Conservation (phyloP, 2,329 filamentous ascomycete genomes). For the Fusarium concolor region DNA sequence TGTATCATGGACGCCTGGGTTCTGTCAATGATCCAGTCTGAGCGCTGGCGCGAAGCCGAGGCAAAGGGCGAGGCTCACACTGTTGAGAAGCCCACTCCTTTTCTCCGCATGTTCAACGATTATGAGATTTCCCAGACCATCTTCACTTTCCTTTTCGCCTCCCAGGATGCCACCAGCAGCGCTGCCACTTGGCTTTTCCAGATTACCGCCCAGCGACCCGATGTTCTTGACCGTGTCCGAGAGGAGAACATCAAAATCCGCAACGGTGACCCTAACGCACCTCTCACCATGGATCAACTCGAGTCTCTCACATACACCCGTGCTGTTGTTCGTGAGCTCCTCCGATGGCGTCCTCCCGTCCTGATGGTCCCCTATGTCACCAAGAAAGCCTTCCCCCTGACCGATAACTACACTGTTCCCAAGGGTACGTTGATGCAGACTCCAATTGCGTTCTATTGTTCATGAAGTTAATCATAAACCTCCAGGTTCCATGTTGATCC, state of each 20-base stretch:
- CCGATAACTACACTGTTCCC: slow-evolving; percentile 86
- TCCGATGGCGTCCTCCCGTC: slow-evolving; percentile 95
- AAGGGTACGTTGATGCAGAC: slow-evolving; percentile 69
- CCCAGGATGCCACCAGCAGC: slow-evolving; percentile 95
- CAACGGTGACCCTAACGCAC: slow-evolving; percentile 77
- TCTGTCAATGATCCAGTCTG: slow-evolving; percentile 86
- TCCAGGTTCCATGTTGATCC: slow-evolving; percentile 88
- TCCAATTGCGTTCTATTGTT: not conserved
- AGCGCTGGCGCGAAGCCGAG: slow-evolving; percentile 82
- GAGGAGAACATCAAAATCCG: slow-evolving; percentile 87
- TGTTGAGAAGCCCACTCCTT: slow-evolving; percentile 81
- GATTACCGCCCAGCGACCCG: slow-evolving; percentile 91
- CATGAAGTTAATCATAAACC: slow-evolving; percentile 31
- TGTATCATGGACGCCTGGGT: slow-evolving; percentile 99
- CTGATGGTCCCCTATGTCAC: slow-evolving; percentile 96
- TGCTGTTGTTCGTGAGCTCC: slow-evolving; percentile 88
- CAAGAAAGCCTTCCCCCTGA: slow-evolving; percentile 96
- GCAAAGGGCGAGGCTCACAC: slow-evolving; percentile 77
- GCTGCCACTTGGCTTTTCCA: slow-evolving; percentile 97
- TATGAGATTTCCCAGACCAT: slow-evolving; percentile 93
- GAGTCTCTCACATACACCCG: slow-evolving; percentile 92
- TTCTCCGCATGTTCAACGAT: slow-evolving; percentile 89
- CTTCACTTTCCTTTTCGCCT: slow-evolving; percentile 97
- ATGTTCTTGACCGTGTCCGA: slow-evolving; percentile 87
- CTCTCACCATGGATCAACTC: slow-evolving; percentile 84